phyloP scores from a whole-genome alignment of 202 grass and related monocot genomes.

The Dendrocalamus latiflorus region DNA sequence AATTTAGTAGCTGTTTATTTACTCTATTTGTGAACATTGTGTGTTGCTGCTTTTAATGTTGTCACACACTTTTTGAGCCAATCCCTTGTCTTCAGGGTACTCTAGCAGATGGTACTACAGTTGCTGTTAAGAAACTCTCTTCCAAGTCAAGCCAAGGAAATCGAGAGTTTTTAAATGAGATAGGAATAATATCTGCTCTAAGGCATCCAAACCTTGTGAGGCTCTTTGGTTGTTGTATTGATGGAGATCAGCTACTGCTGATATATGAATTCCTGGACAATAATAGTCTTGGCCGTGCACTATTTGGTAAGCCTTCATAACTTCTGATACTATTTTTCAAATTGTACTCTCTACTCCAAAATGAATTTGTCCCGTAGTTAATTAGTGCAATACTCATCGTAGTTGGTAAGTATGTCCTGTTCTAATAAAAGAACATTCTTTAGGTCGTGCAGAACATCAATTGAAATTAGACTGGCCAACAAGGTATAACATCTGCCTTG shows the following conservation, averaged over 20 bases:
- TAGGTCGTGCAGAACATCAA: slow-evolving; percentile 49
- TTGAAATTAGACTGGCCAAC: slow-evolving; percentile 64
- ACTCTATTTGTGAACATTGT: background rate
- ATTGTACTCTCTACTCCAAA: background rate
- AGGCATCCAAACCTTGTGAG: slow-evolving; percentile 88
- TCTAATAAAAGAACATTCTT: slow-evolving; percentile 27
- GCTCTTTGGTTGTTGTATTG: slow-evolving; percentile 79
- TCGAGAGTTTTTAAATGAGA: slow-evolving; percentile 85
- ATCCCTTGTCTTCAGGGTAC: slow-evolving; percentile 46
- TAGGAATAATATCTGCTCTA: slow-evolving; percentile 86
- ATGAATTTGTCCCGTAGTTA: background rate
- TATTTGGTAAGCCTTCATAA: slow-evolving; percentile 60
- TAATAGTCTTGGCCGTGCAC: slow-evolving; percentile 76
- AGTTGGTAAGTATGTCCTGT: background rate
- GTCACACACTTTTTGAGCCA: background rate
- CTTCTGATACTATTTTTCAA: background rate
- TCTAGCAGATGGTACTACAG: slow-evolving; percentile 55
- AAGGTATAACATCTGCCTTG: slow-evolving; percentile 68
- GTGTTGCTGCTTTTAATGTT: background rate
- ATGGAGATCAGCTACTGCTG: slow-evolving; percentile 66
- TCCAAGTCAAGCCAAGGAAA: slow-evolving; percentile 88
- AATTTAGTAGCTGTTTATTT: background rate
- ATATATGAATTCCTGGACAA: slow-evolving; percentile 92
- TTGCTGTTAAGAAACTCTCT: slow-evolving; percentile 85
- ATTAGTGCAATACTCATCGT: background rate